Conservation (phyloP, 164 flowering plant species). For the Vitis rupestris region DNA sequence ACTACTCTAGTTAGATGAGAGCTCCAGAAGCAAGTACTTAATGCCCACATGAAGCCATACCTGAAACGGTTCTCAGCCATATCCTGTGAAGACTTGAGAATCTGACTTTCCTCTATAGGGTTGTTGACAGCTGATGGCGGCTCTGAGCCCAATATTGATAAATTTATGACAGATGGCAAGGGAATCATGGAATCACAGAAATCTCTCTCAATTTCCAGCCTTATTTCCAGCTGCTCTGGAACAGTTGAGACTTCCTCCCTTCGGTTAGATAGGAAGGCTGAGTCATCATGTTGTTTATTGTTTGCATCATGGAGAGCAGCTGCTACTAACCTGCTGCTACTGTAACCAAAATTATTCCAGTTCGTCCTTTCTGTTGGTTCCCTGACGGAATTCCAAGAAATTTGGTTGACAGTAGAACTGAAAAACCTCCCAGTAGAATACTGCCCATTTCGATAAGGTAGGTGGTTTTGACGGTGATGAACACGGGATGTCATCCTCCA, state of each 20-base stretch:
- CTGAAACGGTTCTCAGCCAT: slow-evolving; percentile 69
- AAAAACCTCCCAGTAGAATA: slow-evolving; percentile 29
- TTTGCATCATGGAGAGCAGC: slow-evolving; percentile 54
- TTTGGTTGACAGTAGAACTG: slow-evolving; percentile 20
- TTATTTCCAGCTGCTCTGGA: slow-evolving; percentile 56
- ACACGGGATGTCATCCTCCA: slow-evolving; percentile 54
- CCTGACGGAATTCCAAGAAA: slow-evolving; percentile 19
- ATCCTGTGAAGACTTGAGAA: slow-evolving; percentile 32
- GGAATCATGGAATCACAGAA: slow-evolving; percentile 25
- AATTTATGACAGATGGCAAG: slow-evolving; percentile 50
- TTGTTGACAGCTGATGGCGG: slow-evolving; percentile 19
- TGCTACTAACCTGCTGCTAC: slow-evolving; percentile 53
- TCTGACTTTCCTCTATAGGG: slow-evolving; percentile 17
- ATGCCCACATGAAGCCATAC: slow-evolving; percentile 28
- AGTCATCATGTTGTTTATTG: slow-evolving; percentile 23
- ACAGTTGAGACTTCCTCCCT: slow-evolving; percentile 31
- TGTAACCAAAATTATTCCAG: slow-evolving; percentile 35
- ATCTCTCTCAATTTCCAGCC: slow-evolving; percentile 50
- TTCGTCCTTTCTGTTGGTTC: slow-evolving; percentile 35
- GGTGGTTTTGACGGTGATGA: slow-evolving; percentile 21
- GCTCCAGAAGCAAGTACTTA: background rate
- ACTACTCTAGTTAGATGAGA: background rate
- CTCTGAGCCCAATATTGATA: slow-evolving; percentile 47
- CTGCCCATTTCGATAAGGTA: slow-evolving; percentile 32
- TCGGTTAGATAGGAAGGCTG: slow-evolving; percentile 18